Evolutionary conservation across 164 flowering plant genomes (phyloP).

Genomic region (Stephania japonica): DNA sequence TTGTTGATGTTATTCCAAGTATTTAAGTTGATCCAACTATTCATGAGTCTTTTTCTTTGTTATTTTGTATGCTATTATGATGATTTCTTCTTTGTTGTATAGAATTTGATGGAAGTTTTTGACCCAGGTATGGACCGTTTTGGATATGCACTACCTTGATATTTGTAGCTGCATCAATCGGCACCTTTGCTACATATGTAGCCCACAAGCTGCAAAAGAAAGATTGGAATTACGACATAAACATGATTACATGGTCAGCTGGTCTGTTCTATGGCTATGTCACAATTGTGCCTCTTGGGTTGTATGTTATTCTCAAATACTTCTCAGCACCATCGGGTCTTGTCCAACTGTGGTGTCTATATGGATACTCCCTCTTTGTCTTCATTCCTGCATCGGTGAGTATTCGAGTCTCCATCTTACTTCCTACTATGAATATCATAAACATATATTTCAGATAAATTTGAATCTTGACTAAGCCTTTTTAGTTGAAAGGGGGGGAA

Average conservation of each 20-base stretch:
- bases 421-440: not conserved
- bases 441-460: not conserved
- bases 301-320: slow-evolving; percentile 84
- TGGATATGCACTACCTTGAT: slow-evolving; percentile 97
- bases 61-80: not conserved
- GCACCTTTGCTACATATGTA: slow-evolving; percentile 89
- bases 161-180: slow-evolving; percentile 95
- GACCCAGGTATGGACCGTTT: slow-evolving; percentile 91
- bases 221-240: slow-evolving; percentile 94
- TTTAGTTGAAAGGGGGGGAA: too few relatives aligned
- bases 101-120: slow-evolving; percentile 2
- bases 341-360: slow-evolving; percentile 82
- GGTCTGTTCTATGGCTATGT: slow-evolving; percentile 96
- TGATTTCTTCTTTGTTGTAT: not conserved
- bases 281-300: slow-evolving; percentile 66
- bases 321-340: slow-evolving; percentile 95
- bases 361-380: slow-evolving; percentile 91
- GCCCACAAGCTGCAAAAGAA: slow-evolving; percentile 83
- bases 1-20: not conserved
- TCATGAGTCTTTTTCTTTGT: not conserved
- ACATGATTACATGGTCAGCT: slow-evolving; percentile 95
- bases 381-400: slow-evolving; percentile 94
- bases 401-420: slow-evolving; percentile 6
- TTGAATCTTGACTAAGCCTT: not conserved
- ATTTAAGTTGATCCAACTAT: not conserved